Percentiles rank a stretch among this genome's conserved stretches.
Conservation (phyloP, 2,329 filamentous ascomycete genomes). For the Botrytis aclada region DNA sequence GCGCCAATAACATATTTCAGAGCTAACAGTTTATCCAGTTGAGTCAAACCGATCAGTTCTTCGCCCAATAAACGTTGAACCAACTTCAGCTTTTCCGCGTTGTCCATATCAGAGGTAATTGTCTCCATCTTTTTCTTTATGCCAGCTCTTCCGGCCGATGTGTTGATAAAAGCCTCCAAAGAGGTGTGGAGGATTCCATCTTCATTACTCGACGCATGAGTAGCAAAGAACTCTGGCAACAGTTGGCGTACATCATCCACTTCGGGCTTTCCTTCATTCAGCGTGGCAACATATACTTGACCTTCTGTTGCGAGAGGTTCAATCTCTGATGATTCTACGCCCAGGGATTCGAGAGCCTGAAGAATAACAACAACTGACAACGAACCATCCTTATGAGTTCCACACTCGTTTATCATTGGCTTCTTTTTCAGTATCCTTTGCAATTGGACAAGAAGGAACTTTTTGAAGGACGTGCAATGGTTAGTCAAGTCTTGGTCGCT, state of each 20-base stretch:
- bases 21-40: slow-evolving; percentile 33
- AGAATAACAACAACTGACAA: slow-evolving; percentile 28
- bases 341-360: slow-evolving; percentile 29
- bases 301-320: slow-evolving; percentile 21
- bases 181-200: not conserved
- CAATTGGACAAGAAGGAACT: slow-evolving; percentile 27
- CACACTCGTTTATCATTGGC: slow-evolving; percentile 19
- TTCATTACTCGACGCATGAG: slow-evolving; percentile 17
- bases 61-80: slow-evolving; percentile 27
- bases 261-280: slow-evolving; percentile 20
- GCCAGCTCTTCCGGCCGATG: slow-evolving; percentile 25
- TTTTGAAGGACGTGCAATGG: slow-evolving; percentile 23
- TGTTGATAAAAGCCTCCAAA: slow-evolving; percentile 25
- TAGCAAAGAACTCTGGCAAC: slow-evolving; percentile 29
- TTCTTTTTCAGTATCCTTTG: slow-evolving; percentile 25
- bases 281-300: slow-evolving; percentile 18
- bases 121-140: slow-evolving; percentile 26
- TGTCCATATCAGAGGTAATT: slow-evolving; percentile 21
- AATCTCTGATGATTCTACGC: slow-evolving; percentile 24
- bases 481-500: slow-evolving; percentile 24
- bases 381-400: slow-evolving; percentile 18
- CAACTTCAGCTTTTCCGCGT: slow-evolving; percentile 29
- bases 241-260: slow-evolving; percentile 20
- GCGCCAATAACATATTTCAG: slow-evolving; percentile 29
- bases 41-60: slow-evolving; percentile 10